Percentiles rank a stretch among this genome's conserved stretches.
Conservation (phyloP, 768 basidiomycete species). For the Fistulinella prunicolor region DNA sequence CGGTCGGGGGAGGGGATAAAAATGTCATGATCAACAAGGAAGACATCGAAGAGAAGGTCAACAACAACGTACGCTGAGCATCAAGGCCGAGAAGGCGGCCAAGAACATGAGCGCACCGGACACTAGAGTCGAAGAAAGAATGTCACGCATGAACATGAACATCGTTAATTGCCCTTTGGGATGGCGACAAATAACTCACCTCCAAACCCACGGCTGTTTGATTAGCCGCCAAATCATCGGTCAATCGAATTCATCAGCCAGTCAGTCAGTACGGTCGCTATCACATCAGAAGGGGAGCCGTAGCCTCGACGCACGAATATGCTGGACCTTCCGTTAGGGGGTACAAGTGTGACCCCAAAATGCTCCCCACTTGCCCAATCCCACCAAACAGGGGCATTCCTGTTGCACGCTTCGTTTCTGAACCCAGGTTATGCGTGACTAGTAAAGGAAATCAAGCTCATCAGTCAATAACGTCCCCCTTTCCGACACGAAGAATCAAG, state of each 20-base stretch:
- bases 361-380: slow-evolving; percentile 42
- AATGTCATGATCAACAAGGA: neutral
- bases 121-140: neutral
- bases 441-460: neutral
- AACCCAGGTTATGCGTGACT: slow-evolving; percentile 44
- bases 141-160: neutral
- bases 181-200: slow-evolving; percentile 1
- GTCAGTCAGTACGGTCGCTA: neutral
- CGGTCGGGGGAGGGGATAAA: neutral
- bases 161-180: neutral
- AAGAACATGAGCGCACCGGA: slow-evolving; percentile 26
- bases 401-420: slow-evolving; percentile 45
- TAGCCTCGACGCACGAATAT: slow-evolving; percentile 31
- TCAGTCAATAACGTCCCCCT: no score
- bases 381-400: slow-evolving; percentile 41
- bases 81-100: slow-evolving; percentile 16
- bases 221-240: no score
- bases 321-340: slow-evolving; percentile 39
- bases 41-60: neutral
- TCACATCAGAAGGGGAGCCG: neutral
- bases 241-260: neutral
- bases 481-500: no score
- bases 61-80: slow-evolving; percentile 17
- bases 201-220: slow-evolving; percentile 19
- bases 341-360: slow-evolving; percentile 42